Base-by-base conservation (phyloP, 2,329 filamentous ascomycete species). In the Claviceps paspali region DNA sequence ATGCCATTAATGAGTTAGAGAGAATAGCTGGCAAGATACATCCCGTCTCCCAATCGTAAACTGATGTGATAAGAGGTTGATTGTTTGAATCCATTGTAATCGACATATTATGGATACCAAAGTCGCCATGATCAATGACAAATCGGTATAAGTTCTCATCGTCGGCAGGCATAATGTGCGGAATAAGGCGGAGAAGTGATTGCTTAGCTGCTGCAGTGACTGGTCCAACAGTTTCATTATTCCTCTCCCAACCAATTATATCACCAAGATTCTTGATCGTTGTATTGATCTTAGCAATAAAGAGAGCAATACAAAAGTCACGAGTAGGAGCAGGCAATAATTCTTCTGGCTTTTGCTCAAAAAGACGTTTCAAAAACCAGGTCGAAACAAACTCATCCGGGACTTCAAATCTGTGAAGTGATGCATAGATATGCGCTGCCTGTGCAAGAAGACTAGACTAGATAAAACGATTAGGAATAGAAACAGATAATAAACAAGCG, bases 81-180 rank as follows among this genome's bases (percentile, higher is more conserved):
- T 42, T 41, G 5, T 41, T 35, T 10, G 23, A 15, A 18, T 30
- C 33, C 12, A 12, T 21, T n/a, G 27, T 27, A 19, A 42, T 19
- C 1, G 48, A 48, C 46, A 50, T 52, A 33, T 54, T 56, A 38
- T 56, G 50, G 29, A 54, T 50, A 27, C 53, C 53, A 41, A 52
- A 56, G 41, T 56, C 52, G 11, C 52, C 52, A 33, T 57, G 52
- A 4, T 58, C 49, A 17, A 58, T 47, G 34, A 56, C 54, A n/a
- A 53, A 43, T 15, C 47, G 51, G 40, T 55, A 55, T 6, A 53
- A 33, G 4, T 33, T 29, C 12, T 23, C 12, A 3, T 30, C 26
- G 10, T 29, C 28, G n/a, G n/a, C n/a, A 2, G 51, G 39, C 3
- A 50, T 39, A 10, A 36, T n/a, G n/a, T n/a, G 38, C 6, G 50